phyloP scores from a whole-genome alignment of 352 stramenopile species.

The Phytophthora multivora region DNA sequence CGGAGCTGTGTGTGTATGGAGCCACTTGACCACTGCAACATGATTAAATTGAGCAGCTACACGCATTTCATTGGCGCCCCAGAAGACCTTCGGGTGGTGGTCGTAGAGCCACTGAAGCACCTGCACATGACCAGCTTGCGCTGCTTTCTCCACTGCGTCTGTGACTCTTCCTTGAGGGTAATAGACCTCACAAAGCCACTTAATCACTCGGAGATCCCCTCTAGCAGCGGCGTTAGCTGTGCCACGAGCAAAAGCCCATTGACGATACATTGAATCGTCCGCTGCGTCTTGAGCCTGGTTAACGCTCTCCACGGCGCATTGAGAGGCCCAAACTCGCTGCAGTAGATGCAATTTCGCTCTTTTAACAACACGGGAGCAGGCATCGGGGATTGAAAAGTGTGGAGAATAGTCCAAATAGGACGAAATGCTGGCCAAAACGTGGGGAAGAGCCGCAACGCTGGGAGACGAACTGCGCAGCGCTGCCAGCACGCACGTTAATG shows the following conservation, averaged over 20 bases:
- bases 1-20: conserved; percentile 31
- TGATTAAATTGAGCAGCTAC: conserved; percentile 27
- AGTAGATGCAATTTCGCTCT: conserved; percentile 29
- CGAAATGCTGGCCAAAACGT: conserved; percentile 28
- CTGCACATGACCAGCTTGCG: conserved; percentile 15
- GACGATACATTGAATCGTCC: conserved; percentile 24
- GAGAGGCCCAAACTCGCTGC: conserved; percentile 13
- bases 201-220: conserved; percentile 27
- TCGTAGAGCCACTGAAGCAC: conserved; percentile 37
- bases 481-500: conserved; percentile 10
- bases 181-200: conserved; percentile 34
- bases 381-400: conserved; percentile 18
- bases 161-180: conserved; percentile 32
- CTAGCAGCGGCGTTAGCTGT: conserved; percentile 26
- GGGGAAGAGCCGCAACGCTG: conserved; percentile 29
- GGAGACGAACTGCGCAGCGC: conserved; percentile 12
- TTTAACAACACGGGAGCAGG: conserved; percentile 14
- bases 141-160: conserved; percentile 33
- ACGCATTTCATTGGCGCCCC: conserved; percentile 41
- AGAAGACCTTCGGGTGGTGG: conserved; percentile 30
- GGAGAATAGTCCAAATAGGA: conserved; percentile 31
- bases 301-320: not conserved
- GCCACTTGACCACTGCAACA: conserved; percentile 35
- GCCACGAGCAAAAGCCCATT: conserved; percentile 36
- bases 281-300: not conserved